Conservation (phyloP, 148 eudicot genomes). For the Rhododendron mucronatum region DNA sequence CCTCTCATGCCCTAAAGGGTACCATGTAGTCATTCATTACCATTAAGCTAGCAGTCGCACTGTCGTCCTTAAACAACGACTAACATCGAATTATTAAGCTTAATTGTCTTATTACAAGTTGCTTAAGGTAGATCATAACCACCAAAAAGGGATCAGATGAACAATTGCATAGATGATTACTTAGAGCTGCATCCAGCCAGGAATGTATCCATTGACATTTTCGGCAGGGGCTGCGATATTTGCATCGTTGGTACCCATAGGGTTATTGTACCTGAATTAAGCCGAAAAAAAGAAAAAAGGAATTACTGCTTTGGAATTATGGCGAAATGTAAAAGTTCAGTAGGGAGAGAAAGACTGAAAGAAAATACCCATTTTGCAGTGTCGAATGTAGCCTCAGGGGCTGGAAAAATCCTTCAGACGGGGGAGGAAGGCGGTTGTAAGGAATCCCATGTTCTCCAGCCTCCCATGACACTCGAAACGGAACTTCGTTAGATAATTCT, state of each 20-base stretch:
- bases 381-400: conserved; percentile 37
- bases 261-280: conserved; percentile 29
- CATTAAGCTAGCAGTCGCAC: background rate
- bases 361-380: conserved; percentile 35
- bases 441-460: conserved; percentile 31
- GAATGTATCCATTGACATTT: conserved; percentile 29
- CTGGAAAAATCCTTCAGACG: conserved; percentile 45
- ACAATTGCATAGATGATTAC: background rate
- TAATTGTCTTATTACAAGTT: background rate
- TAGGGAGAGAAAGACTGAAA: background rate
- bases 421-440: conserved; percentile 30
- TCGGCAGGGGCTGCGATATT: conserved; percentile 30
- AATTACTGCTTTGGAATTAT: background rate
- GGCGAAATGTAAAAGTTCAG: background rate
- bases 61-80: background rate
- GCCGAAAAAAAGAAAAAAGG: background rate
- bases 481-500: conserved; percentile 28
- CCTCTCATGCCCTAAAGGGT: background rate
- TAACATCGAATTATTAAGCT: background rate
- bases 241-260: conserved; percentile 21
- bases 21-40: background rate
- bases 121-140: background rate
- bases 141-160: background rate
- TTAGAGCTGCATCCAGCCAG: conserved; percentile 54
- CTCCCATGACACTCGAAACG: conserved; percentile 42